These are phyloP conservation scores for Fusarium sp. DNA, from an alignment of 2,329 filamentous ascomycete genomes.

Conservation along the genomic window DNA sequence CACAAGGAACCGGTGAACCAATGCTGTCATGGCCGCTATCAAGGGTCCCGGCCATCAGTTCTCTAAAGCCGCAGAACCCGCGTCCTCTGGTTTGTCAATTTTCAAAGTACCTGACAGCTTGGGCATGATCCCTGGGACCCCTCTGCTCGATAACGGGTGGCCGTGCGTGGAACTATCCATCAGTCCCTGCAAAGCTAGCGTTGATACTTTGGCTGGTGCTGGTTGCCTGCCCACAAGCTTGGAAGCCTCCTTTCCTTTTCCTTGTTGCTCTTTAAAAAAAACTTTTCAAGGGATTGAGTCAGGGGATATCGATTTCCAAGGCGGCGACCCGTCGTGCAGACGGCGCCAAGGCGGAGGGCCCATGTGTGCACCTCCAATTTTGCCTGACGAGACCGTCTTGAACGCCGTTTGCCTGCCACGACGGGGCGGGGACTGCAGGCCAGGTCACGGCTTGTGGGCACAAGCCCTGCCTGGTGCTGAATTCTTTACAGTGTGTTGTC, in stretches of 20 bases:
- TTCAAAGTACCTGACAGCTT: slow-evolving; percentile 5
- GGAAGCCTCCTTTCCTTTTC: neutral
- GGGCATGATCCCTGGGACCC: neutral
- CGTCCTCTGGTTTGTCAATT: slow-evolving; percentile 18
- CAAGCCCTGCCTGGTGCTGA: neutral
- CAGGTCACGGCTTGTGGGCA: slow-evolving; percentile 3
- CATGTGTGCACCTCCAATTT: slow-evolving; percentile 15
- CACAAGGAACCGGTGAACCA: slow-evolving; percentile 22
- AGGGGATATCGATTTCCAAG: slow-evolving; percentile 21
- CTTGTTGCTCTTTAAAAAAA: neutral
- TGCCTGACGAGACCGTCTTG: slow-evolving; percentile 9
- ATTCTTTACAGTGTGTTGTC: neutral
- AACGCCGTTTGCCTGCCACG: slow-evolving; percentile 25
- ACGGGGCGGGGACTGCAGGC: slow-evolving; percentile 11
- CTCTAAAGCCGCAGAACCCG: neutral
- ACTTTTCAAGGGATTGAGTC: slow-evolving; percentile 12
- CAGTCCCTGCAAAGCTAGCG: slow-evolving; percentile 18
- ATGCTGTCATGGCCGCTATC: slow-evolving; percentile 4
- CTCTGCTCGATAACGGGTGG: neutral
- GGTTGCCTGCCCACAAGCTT: neutral
- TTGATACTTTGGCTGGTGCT: slow-evolving; percentile 10
- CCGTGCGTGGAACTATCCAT: slow-evolving; percentile 26
- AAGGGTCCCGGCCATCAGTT: slow-evolving; percentile 2
- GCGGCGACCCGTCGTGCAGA: neutral
- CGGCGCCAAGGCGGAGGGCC: slow-evolving; percentile 3